phyloP scores from a whole-genome alignment of 345 rosid genomes.

The Toxicodendron radicans region DNA sequence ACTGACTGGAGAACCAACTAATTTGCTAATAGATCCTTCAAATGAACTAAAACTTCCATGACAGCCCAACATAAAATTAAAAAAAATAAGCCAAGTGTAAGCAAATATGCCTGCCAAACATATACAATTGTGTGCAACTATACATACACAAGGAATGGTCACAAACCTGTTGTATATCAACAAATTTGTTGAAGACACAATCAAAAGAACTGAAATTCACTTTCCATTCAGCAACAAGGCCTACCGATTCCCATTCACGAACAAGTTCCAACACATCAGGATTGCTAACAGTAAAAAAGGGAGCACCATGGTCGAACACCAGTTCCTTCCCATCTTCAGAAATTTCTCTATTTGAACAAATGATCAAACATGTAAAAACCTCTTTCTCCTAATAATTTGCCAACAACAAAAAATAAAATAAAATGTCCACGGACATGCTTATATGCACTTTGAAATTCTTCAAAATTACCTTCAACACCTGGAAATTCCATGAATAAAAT shows the following conservation, averaged over 20 bases:
- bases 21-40: neutral
- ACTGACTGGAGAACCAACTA: neutral
- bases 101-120: neutral
- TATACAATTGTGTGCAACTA: neutral
- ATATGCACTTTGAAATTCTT: neutral
- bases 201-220: slow-evolving; percentile 59
- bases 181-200: slow-evolving; percentile 50
- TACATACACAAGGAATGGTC: neutral
- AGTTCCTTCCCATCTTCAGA: slow-evolving; percentile 66
- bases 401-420: neutral
- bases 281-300: slow-evolving; percentile 54
- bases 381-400: neutral
- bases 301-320: slow-evolving; percentile 86
- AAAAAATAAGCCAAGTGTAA: neutral
- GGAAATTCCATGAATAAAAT: neutral
- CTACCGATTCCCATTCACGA: slow-evolving; percentile 70
- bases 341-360: slow-evolving; percentile 46
- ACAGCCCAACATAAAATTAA: neutral
- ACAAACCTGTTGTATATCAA: slow-evolving; percentile 50
- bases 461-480: neutral
- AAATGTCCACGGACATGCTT: neutral
- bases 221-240: slow-evolving; percentile 74
- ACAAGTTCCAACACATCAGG: slow-evolving; percentile 53
- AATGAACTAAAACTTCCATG: neutral
- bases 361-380: neutral